Evolutionary conservation across 2,329 filamentous ascomycete genomes (phyloP), one percentile per base, ranked within the genome.

Genomic region (Pyrenochaeta sp.): DNA sequence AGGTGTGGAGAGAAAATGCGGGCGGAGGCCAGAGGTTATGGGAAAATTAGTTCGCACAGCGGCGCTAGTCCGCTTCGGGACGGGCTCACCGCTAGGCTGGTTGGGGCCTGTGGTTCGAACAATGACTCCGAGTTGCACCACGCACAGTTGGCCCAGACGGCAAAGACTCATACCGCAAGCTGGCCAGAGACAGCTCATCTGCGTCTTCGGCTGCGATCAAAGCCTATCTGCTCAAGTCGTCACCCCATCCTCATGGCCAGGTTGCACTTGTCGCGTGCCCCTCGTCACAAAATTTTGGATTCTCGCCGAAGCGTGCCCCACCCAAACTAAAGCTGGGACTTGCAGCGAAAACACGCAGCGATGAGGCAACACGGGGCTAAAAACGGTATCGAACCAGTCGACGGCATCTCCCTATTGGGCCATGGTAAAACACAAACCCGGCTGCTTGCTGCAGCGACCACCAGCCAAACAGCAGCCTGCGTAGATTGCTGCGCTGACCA

Each of bases 301-400:
- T 60, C 46, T 54, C 44, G 55, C 54, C 52, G 49, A 49, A 46
- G 45, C n/a, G n/a, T 62, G 67, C 68, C 71, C 70, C 71, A 72
- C 70, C 63, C 58, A 66, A 63, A 61, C 63, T 68, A 66, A 63
- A n/a, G 61, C 51, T 56, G 63, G 49, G 57, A 59, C 58, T 54
- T 56, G 58, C 49, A 51, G 47, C 58, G 62, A 64, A 23, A 67
- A 63, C 44, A 59, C 59, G 62, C 64, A 67, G 60, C 53, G 56
- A 64, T 66, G 68, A 71, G 66, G 65, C 69, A 65, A 65, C 63
- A 49, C 52, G 58, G 58, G 67, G 64, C 67, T 64, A 62, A 59
- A n/a, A 65, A 58, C 58, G 57, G 54, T 54, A 56, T 56, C 57
- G 49, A 51, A 39, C 33, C 49, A 21, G 36, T 39, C 42, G 48